phyloP scores from a whole-genome alignment of 2,329 filamentous ascomycete genomes.

The Curvularia lunata region DNA sequence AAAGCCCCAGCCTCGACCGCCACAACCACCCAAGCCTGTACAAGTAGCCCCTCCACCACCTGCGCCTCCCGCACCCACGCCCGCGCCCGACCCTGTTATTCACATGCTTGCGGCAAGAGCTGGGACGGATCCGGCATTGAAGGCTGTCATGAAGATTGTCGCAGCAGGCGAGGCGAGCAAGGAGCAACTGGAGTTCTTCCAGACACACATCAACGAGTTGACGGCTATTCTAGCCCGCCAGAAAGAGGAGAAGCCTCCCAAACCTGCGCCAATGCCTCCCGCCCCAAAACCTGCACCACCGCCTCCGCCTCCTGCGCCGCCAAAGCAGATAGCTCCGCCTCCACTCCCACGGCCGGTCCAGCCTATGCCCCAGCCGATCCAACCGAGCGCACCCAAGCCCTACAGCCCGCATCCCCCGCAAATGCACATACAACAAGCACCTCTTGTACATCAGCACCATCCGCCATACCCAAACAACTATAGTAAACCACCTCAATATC shows the following conservation, averaged over 20 bases:
- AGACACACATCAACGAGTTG: conserved; percentile 80
- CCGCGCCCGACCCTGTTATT: conserved; percentile 75
- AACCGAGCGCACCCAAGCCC: conserved; percentile 12
- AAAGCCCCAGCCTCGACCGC: conserved; percentile 37
- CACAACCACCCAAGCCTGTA: conserved; percentile 34
- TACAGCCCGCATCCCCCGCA: conserved; percentile 14
- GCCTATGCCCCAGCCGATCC: conserved; percentile 21
- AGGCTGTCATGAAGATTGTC: conserved; percentile 82
- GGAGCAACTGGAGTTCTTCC: conserved; percentile 76
- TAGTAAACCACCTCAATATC: conserved; percentile 31
- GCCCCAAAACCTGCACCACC: conserved; percentile 21
- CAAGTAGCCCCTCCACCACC: conserved; percentile 33
- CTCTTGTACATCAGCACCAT: conserved; percentile 26
- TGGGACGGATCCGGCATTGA: conserved; percentile 72
- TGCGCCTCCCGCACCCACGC: conserved; percentile 44
- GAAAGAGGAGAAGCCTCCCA: conserved; percentile 42
- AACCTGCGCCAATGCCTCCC: conserved; percentile 26
- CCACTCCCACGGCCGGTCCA: conserved; percentile 25
- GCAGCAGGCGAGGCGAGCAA: conserved; percentile 75
- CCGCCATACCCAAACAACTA: conserved; percentile 32
- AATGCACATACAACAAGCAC: conserved; percentile 26
- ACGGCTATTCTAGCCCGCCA: conserved; percentile 59
- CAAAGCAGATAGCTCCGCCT: conserved; percentile 22
- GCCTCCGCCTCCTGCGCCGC: conserved; percentile 16
- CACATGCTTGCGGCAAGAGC: conserved; percentile 78